Evolutionary conservation across 495 filamentous ascomycete genomes (phyloP).

Genomic region (Rhypophila decipiens): DNA sequence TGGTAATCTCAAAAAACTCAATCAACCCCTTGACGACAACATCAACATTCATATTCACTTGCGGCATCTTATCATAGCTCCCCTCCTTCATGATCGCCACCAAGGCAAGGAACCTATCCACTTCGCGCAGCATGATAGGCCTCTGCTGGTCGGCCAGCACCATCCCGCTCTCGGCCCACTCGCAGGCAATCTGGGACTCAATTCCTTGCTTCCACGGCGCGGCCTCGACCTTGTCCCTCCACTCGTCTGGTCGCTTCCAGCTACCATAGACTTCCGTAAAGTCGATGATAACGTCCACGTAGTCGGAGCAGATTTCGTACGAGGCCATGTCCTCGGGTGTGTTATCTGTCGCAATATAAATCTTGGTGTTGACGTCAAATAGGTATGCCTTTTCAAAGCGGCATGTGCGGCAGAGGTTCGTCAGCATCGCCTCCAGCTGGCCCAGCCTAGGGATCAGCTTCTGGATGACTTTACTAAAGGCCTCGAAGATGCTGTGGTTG

Average conservation of each 20-base stretch:
- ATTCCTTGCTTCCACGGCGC: constrained; percentile 57
- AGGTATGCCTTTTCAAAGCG: constrained; percentile 96
- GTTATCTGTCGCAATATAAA: constrained; percentile 94
- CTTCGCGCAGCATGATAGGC: constrained; percentile 78
- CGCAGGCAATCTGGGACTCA: constrained; percentile 54
- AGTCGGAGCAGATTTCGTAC: constrained; percentile 97
- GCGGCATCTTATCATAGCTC: constrained; percentile 51
- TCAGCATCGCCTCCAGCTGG: constrained; percentile 84
- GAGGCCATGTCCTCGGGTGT: constrained; percentile 85
- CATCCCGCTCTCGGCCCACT: constrained; percentile 72
- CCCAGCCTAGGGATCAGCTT: constrained; percentile 91
- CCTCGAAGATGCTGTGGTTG: constrained; percentile 96
- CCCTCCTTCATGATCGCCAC: constrained; percentile 71
- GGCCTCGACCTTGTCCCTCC: constrained; percentile 50
- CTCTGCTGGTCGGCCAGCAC: constrained; percentile 72
- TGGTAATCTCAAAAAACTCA: constrained; percentile 53
- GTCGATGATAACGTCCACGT: constrained; percentile 95
- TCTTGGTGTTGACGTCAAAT: constrained; percentile 94
- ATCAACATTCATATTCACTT: constrained; percentile 53
- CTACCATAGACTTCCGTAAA: constrained; percentile 85
- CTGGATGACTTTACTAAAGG: constrained; percentile 95
- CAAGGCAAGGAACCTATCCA: constrained; percentile 78
- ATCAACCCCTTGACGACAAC: constrained; percentile 48
- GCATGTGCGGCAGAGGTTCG: constrained; percentile 80
- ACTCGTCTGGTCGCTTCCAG: constrained; percentile 51